Evolutionary conservation across 179 eudicot species (phyloP).

Genomic region (Carnegiea gigantea): DNA sequence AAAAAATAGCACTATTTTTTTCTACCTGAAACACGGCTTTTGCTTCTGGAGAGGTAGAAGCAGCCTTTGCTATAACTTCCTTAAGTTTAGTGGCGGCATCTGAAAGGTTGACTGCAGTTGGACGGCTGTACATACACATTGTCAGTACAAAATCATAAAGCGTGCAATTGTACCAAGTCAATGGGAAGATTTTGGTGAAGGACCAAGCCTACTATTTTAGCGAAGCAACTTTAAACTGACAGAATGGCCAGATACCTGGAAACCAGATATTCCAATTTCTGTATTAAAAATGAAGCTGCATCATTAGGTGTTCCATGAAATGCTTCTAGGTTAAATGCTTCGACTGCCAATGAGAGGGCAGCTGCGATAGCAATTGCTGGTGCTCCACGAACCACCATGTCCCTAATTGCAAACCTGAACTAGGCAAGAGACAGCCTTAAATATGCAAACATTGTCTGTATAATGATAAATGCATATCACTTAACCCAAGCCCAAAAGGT

Average conservation of each 20-base stretch:
- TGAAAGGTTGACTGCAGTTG: constrained; percentile 96
- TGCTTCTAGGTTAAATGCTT: constrained; percentile 49
- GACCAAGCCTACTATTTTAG: background rate
- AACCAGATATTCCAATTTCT: constrained; percentile 80
- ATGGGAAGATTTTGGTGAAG: background rate
- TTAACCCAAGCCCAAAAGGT: constrained; percentile 1
- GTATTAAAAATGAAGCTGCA: constrained; percentile 56
- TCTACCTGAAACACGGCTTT: constrained; percentile 66
- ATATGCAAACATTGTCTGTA: background rate
- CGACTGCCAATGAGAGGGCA: constrained; percentile 89
- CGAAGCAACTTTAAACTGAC: background rate
- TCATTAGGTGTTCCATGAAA: constrained; percentile 60
- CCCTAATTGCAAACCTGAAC: constrained; percentile 79
- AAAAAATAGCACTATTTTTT: background rate
- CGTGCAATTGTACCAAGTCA: background rate
- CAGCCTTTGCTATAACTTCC: constrained; percentile 51
- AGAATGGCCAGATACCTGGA: constrained; percentile 56
- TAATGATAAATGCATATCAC: background rate
- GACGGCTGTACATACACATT: constrained; percentile 60
- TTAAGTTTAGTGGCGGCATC: constrained; percentile 89
- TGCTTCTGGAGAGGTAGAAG: constrained; percentile 57
- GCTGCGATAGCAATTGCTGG: constrained; percentile 99
- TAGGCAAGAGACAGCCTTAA: constrained; percentile 6
- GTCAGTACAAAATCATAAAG: background rate
- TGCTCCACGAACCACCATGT: constrained; percentile 99